Conservation (phyloP, 2,329 filamentous ascomycete species). For the Dissoconium aciculare region DNA sequence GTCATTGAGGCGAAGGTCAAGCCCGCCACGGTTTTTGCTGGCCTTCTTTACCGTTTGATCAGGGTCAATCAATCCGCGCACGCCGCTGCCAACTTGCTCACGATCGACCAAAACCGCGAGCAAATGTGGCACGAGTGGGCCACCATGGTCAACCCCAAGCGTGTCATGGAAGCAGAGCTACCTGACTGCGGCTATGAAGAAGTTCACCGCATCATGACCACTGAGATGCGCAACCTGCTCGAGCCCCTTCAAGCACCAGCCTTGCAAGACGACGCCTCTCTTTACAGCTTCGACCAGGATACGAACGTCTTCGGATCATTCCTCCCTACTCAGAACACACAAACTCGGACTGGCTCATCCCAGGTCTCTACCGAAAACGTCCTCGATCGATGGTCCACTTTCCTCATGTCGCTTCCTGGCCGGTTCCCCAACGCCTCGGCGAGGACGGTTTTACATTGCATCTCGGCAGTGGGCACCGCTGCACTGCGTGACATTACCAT, state of each 20-base stretch:
- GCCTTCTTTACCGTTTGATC: conserved; percentile 70
- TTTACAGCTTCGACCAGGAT: conserved; percentile 30
- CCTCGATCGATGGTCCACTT: conserved; percentile 63
- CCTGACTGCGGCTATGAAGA: conserved; percentile 40
- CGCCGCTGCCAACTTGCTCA: conserved; percentile 82
- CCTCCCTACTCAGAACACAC: conserved; percentile 17
- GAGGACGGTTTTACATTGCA: conserved; percentile 59
- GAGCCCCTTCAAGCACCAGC: conserved; percentile 43
- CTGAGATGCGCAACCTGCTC: conserved; percentile 54
- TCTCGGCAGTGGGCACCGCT: conserved; percentile 60
- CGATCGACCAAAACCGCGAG: conserved; percentile 74
- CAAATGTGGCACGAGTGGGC: conserved; percentile 95
- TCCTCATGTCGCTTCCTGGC: conserved; percentile 51
- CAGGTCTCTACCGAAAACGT: conserved; percentile 44
- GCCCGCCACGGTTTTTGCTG: conserved; percentile 77
- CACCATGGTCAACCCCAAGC: conserved; percentile 41
- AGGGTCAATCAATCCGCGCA: conserved; percentile 89
- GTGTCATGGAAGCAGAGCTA: conserved; percentile 42
- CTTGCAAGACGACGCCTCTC: conserved; percentile 25
- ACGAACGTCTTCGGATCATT: conserved; percentile 27
- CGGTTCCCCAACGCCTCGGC: conserved; percentile 62
- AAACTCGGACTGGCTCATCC: conserved; percentile 5
- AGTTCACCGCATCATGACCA: conserved; percentile 40
- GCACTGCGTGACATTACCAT: conserved; percentile 72
- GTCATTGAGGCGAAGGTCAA: conserved; percentile 76